Evolutionary conservation across 2,329 filamentous ascomycete genomes (phyloP).

Genomic region (Diaporthe vaccinii): DNA sequence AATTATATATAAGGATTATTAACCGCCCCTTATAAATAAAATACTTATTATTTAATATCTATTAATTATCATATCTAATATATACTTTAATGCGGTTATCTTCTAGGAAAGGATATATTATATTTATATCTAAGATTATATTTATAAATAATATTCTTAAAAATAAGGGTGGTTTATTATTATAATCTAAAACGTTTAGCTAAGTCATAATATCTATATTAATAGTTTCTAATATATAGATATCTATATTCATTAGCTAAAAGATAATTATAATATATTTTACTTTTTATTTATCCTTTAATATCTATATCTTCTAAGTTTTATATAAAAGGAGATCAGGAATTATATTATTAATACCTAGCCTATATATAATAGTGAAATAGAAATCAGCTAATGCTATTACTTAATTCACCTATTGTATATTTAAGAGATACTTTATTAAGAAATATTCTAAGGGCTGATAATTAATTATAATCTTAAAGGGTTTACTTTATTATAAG

Average conservation of each 20-base stretch:
- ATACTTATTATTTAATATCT: too few relatives aligned
- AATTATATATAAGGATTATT: too few relatives aligned
- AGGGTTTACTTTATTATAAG: not conserved
- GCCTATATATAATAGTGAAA: constrained; percentile 3
- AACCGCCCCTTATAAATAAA: too few relatives aligned
- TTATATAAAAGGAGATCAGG: not conserved
- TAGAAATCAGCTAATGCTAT: not conserved
- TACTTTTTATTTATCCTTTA: not conserved
- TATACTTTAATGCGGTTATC: not conserved
- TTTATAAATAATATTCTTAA: not conserved
- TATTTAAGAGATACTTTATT: not conserved
- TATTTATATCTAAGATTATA: not conserved
- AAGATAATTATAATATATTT: not conserved
- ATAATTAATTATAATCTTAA: constrained; percentile 11
- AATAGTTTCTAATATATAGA: not conserved
- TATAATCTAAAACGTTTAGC: not conserved
- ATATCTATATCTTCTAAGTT: not conserved
- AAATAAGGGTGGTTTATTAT: not conserved
- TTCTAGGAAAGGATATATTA: not conserved
- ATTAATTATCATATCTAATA: not conserved
- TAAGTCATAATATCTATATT: not conserved
- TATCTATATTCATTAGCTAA: not conserved
- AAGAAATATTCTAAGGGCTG: not conserved
- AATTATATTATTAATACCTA: not conserved
- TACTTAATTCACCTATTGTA: not conserved